Evolutionary conservation across 768 basidiomycete species (phyloP).

Genomic region (Gyrodon lividus): DNA sequence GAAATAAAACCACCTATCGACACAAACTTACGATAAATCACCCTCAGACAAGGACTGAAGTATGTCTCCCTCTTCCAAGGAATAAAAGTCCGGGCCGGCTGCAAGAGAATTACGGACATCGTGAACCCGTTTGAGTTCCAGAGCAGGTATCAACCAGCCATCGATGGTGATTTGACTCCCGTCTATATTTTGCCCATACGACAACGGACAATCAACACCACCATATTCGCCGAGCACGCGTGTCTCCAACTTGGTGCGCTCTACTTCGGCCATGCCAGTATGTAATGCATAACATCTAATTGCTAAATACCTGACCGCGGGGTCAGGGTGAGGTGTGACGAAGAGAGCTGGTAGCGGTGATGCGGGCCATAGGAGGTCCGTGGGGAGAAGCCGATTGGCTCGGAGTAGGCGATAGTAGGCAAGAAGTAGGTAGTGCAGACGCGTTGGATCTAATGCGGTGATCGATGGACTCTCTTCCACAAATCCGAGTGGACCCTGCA

Average conservation of each 20-base stretch:
- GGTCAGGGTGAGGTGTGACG: conserved; percentile 55
- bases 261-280: conserved; percentile 74
- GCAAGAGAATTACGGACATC: conserved; percentile 48
- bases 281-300: conserved; percentile 78
- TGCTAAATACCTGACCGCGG: conserved; percentile 64
- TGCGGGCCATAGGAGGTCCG: conserved; percentile 58
- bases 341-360: conserved; percentile 44
- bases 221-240: conserved; percentile 58
- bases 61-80: conserved; percentile 34
- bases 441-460: conserved; percentile 36
- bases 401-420: conserved; percentile 80
- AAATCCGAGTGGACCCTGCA: conserved; percentile 55
- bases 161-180: conserved; percentile 52
- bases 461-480: conserved; percentile 33
- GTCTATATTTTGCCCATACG: conserved; percentile 50
- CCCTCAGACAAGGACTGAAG: conserved; percentile 37
- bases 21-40: conserved; percentile 53
- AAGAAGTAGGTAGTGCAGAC: conserved; percentile 70
- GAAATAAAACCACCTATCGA: not conserved
- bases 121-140: conserved; percentile 63
- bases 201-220: conserved; percentile 61
- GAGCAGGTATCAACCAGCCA: conserved; percentile 78
- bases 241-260: conserved; percentile 64
- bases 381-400: conserved; percentile 69
- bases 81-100: conserved; percentile 48